Percentiles rank a stretch among this genome's conserved stretches.
Conservation (phyloP, 257 asterid species). For the Eucommia ulmoides region DNA sequence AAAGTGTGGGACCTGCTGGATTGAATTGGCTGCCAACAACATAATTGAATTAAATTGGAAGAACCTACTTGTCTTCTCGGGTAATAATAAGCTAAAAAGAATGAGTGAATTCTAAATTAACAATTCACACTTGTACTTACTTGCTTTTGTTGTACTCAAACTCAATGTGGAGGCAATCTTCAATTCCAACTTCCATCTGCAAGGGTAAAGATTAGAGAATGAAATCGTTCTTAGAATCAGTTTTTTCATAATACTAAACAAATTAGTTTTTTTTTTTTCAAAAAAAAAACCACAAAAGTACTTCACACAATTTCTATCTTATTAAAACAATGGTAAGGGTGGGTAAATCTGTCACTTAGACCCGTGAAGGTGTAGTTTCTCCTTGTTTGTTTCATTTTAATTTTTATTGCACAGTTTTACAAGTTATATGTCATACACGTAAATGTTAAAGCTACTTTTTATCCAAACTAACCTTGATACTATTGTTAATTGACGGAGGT, state of each 20-base stretch:
- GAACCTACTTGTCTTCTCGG: no score
- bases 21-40: background rate
- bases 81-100: background rate
- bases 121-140: constrained; percentile 29
- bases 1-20: background rate
- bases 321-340: background rate
- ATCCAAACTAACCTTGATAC: constrained; percentile 60
- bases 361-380: background rate
- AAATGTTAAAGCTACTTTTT: background rate
- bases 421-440: background rate
- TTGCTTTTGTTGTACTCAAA: constrained; percentile 98
- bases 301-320: background rate
- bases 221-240: background rate
- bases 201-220: constrained; percentile 12
- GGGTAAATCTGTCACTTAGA: background rate
- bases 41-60: background rate
- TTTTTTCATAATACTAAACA: background rate
- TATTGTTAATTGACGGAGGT: constrained; percentile 72
- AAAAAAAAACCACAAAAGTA: background rate
- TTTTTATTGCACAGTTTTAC: background rate
- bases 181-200: constrained; percentile 99
- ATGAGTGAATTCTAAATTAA: background rate
- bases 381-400: background rate
- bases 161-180: constrained; percentile 98
- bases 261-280: background rate